A percentile compares a stretch with the other conserved stretches of the same genome.
Evolutionary conservation across 2,329 filamentous ascomycete genomes (phyloP).

Genomic region (Bertia moriformis): DNA sequence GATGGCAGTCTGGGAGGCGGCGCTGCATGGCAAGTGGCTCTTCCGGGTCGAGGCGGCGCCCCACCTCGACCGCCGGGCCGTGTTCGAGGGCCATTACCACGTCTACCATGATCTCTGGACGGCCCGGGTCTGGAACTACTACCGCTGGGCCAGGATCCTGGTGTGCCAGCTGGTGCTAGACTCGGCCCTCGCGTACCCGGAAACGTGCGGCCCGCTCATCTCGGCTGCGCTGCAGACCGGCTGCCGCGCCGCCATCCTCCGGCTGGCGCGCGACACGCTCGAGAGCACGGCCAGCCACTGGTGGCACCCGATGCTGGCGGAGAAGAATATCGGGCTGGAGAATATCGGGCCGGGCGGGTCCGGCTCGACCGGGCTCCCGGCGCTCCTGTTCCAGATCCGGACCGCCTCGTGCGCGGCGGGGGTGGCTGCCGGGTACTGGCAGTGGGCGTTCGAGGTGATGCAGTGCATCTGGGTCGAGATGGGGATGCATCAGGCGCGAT

Average conservation of each 20-base stretch:
- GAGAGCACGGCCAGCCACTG: conserved; percentile 32
- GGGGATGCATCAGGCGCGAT: conserved; percentile 33
- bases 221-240: conserved; percentile 12
- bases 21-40: conserved; percentile 18
- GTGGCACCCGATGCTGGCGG: conserved; percentile 29
- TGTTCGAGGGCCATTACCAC: conserved; percentile 38
- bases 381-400: conserved; percentile 31
- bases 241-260: conserved; percentile 17
- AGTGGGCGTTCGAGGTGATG: conserved; percentile 27
- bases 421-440: conserved; percentile 22
- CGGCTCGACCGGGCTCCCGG: conserved; percentile 30
- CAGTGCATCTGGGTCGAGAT: conserved; percentile 33
- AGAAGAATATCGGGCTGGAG: conserved; percentile 18
- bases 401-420: conserved; percentile 30
- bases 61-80: conserved; percentile 20
- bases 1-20: conserved; percentile 22
- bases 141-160: conserved; percentile 41
- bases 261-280: conserved; percentile 26
- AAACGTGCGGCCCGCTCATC: conserved; percentile 17
- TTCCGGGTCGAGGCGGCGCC: conserved; percentile 16
- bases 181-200: conserved; percentile 19
- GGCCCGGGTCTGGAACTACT: conserved; percentile 41
- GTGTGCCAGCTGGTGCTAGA: conserved; percentile 32
- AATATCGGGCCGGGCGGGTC: conserved; percentile 23
- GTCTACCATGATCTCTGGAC: conserved; percentile 36